Evolutionary conservation across 306 rosid species (phyloP).

Genomic region (Amphicarpaea edgeworthii): DNA sequence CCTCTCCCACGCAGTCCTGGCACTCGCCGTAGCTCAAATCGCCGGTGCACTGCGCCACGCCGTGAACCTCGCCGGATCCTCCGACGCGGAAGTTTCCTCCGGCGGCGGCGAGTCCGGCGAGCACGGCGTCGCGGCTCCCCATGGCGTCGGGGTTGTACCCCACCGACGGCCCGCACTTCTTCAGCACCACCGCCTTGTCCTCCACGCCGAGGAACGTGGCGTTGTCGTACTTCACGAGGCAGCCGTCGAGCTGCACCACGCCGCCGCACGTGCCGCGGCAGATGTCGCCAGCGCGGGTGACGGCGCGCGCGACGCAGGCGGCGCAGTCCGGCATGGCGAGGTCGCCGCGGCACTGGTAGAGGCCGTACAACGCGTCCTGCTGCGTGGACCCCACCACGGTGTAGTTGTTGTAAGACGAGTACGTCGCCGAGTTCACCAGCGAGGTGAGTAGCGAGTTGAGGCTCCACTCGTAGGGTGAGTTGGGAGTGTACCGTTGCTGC

Average conservation of each 20-base stretch:
- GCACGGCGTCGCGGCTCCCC: conserved; percentile 64
- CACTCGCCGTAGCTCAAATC: conserved; percentile 70
- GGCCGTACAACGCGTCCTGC: conserved; percentile 73
- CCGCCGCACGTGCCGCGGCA: conserved; percentile 71
- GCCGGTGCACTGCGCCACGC: conserved; percentile 79
- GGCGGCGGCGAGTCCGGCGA: conserved; percentile 57
- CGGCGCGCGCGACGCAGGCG: conserved; percentile 70
- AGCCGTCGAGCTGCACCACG: conserved; percentile 81
- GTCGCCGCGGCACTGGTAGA: conserved; percentile 95
- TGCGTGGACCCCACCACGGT: conserved; percentile 65
- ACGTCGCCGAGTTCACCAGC: conserved; percentile 89
- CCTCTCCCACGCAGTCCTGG: conserved; percentile 73
- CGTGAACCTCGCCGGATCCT: conserved; percentile 65
- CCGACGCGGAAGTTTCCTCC: conserved; percentile 70
- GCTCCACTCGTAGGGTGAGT: conserved; percentile 73
- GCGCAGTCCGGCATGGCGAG: conserved; percentile 94
- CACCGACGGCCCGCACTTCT: conserved; percentile 84
- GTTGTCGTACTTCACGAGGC: conserved; percentile 88
- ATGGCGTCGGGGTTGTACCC: conserved; percentile 66
- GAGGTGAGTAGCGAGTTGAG: conserved; percentile 81
- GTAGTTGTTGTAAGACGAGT: conserved; percentile 82
- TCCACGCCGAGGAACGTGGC: conserved; percentile 70
- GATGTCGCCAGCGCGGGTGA: conserved; percentile 59
- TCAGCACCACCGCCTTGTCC: conserved; percentile 76
- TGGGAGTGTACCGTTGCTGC: conserved; percentile 62